A percentile compares a stretch with the other conserved stretches of the same genome.
Evolutionary conservation across 2,329 filamentous ascomycete genomes (phyloP).

Genomic region (Venturia asperata): DNA sequence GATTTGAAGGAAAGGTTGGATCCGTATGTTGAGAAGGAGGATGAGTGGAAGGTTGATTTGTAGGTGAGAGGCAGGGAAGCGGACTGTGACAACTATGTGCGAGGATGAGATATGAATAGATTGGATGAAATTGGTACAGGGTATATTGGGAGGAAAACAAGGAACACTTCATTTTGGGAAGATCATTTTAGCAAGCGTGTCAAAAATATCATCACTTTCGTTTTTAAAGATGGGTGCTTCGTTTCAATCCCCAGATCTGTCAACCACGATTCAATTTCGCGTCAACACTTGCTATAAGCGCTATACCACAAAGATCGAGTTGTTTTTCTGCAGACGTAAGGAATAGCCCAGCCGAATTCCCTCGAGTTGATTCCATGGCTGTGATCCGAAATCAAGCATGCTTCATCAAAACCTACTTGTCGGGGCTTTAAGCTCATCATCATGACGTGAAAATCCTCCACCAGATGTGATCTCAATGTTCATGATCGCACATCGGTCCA

Average conservation of each 20-base stretch:
- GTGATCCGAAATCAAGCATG: too few species aligned
- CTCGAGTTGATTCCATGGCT: too few species aligned
- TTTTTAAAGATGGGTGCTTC: not conserved
- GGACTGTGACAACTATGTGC: not conserved
- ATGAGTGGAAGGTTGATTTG: slow-evolving; percentile 13
- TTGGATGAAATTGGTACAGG: not conserved
- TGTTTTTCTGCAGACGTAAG: too few species aligned
- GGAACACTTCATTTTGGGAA: not conserved
- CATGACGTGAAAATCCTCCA: too few species aligned
- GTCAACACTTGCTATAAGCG: too few species aligned
- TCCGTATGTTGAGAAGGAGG: slow-evolving; percentile 17
- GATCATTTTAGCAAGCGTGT: not conserved
- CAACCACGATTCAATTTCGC: too few species aligned
- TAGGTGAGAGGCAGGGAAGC: not conserved
- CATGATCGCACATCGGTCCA: not conserved
- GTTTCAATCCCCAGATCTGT: too few species aligned
- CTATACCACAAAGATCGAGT: too few species aligned
- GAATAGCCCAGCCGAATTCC: too few species aligned
- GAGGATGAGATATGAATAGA: not conserved
- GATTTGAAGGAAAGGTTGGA: slow-evolving; percentile 44
- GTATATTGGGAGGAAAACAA: not conserved
- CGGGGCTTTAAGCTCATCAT: not conserved
- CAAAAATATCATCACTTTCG: slow-evolving; percentile 13
- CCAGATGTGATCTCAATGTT: not conserved
- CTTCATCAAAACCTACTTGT: too few species aligned